Base-by-base conservation (phyloP, 805 yeast genomes). In the Yarrowia sp. region DNA sequence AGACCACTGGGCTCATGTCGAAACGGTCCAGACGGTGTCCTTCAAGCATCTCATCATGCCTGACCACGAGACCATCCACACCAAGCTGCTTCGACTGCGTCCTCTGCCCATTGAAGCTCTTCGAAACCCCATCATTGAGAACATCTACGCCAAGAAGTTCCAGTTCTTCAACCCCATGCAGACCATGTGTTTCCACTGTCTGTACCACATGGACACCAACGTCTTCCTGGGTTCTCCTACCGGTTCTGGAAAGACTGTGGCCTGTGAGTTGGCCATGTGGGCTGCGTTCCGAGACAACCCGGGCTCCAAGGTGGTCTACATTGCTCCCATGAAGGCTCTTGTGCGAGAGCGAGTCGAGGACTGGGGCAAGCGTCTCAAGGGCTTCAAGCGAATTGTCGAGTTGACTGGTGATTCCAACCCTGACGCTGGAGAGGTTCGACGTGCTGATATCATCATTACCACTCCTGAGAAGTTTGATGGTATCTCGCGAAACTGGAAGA, bases 151-250 rank as follows among this genome's bases (percentile, higher is more conserved):
- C 4, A 66, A 74, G 7, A 85, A 81, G 69, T 95, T 95, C 79
- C 83, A 83, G 65, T 93, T 89, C 76, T 95, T 95, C 81, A 95
- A 95, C 73, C 98, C 99, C 4, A 92, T 95, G 97, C 99, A 95
- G 76, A 93, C 98, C 0, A 93, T 93, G 98, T 83, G 88, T 0
- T 95, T 95, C 77, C 96, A 92, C 72, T 84, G 97, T 0, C 76
- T 95, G 51, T 95, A 92, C 77, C 86, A 95, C 74, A 78, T 88
- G 0, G 84, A 88, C 67, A 82, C 88, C 1, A 89, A 89, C 73
- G 92, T 88, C 0, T 89, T 95, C 74, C 90, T 95, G 49, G 99
- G 99, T 10, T 92, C 98, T 0, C 99, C 99, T 2, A 95, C 99
- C 1, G 99, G 99, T 24, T 93, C 98, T 0, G 99, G 99, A 69